Conservation (phyloP, 257 asterid genomes). For the Ajuga chamaepitys region DNA sequence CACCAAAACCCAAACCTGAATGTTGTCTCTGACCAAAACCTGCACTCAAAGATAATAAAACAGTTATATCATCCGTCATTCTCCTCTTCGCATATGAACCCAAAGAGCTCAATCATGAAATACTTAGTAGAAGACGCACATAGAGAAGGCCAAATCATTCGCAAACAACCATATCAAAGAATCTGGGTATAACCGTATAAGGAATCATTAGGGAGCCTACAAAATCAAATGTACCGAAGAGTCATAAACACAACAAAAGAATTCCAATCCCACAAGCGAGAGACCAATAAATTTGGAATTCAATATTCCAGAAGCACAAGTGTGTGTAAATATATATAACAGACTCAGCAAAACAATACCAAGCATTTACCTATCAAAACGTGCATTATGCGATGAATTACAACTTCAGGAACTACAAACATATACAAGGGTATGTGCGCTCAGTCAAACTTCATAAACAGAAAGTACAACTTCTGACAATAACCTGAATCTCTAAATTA, state of each 20-base stretch:
- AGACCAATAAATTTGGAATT: background rate
- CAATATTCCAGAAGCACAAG: too few relatives aligned
- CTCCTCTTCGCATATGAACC: background rate
- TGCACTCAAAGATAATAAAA: slow-evolving; percentile 13
- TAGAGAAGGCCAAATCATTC: background rate
- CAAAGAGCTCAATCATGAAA: background rate
- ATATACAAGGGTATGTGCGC: too few relatives aligned
- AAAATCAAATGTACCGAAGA: background rate
- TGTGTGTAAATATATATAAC: too few relatives aligned
- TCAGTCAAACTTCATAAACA: too few relatives aligned
- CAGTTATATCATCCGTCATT: background rate
- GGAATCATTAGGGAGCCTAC: background rate
- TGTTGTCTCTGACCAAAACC: slow-evolving; percentile 35
- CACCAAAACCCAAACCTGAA: slow-evolving; percentile 29
- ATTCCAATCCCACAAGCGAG: background rate
- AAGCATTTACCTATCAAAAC: too few relatives aligned
- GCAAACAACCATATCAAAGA: background rate
- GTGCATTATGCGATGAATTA: too few relatives aligned
- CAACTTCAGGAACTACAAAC: too few relatives aligned
- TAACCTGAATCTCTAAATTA: too few relatives aligned
- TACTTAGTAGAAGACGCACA: background rate
- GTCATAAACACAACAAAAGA: background rate
- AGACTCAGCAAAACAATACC: too few relatives aligned
- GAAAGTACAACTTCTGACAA: too few relatives aligned
- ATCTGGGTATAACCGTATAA: background rate